Conservation (phyloP, 2,329 filamentous ascomycete species). For the Pseudopithomyces chartarum region DNA sequence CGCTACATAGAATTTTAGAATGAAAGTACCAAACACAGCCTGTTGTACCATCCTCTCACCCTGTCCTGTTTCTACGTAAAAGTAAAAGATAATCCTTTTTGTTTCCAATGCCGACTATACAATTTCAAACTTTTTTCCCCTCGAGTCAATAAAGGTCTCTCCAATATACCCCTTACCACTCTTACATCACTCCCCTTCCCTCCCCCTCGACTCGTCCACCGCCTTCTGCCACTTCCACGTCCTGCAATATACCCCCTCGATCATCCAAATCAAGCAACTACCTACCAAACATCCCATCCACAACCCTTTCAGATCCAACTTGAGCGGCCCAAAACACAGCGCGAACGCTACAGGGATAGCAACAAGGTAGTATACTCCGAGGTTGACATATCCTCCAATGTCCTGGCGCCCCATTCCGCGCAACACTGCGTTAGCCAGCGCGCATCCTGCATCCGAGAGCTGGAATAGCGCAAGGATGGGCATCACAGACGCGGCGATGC, state of each 20-base stretch:
- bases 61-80: no score
- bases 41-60: no score
- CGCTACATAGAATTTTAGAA: no score
- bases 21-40: no score
- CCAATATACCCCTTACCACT: not conserved
- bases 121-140: not conserved
- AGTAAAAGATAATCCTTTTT: no score
- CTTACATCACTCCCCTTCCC: constrained; percentile 24
- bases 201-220: constrained; percentile 33
- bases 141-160: not conserved
- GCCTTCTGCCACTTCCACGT: constrained; percentile 38
- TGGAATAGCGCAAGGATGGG: constrained; percentile 46
- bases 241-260: constrained; percentile 39
- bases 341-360: constrained; percentile 44
- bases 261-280: constrained; percentile 38
- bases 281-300: constrained; percentile 46
- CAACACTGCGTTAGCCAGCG: constrained; percentile 44
- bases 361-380: constrained; percentile 46
- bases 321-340: constrained; percentile 41
- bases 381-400: constrained; percentile 46
- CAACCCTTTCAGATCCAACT: constrained; percentile 41
- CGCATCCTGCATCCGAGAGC: constrained; percentile 44
- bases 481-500: constrained; percentile 39
- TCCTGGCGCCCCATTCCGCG: constrained; percentile 45
- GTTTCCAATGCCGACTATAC: no score